These are phyloP conservation scores for Pleurotus sapidus DNA, from an alignment of 768 basidiomycete species.

Conservation along the genomic window DNA sequence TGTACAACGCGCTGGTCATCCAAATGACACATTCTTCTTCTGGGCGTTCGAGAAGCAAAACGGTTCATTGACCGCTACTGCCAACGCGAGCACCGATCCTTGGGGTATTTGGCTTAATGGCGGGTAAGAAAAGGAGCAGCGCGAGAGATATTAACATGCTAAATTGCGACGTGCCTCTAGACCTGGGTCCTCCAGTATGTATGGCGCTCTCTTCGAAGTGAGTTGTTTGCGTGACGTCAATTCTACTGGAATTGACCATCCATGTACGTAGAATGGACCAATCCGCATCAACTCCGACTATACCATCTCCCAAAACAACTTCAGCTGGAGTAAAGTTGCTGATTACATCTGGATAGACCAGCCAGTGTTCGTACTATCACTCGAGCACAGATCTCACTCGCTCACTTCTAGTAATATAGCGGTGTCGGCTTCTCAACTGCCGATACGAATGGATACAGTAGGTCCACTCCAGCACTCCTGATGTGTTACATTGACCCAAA, in stretches of 20 bases:
- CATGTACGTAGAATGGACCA: constrained; percentile 57
- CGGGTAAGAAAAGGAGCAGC: constrained; percentile 39
- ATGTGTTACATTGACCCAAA: background rate
- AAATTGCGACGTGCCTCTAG: constrained; percentile 22
- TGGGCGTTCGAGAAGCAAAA: constrained; percentile 54
- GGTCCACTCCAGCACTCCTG: constrained; percentile 12
- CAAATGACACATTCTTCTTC: constrained; percentile 67
- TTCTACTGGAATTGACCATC: background rate
- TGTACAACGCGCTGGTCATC: constrained; percentile 56
- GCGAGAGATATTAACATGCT: background rate
- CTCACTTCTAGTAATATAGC: constrained; percentile 23
- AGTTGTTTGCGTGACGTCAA: constrained; percentile 12
- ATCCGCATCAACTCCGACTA: constrained; percentile 55
- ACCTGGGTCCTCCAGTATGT: constrained; percentile 69
- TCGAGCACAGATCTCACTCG: background rate
- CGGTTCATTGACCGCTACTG: constrained; percentile 50
- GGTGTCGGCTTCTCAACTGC: constrained; percentile 66
- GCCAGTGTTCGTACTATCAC: constrained; percentile 44
- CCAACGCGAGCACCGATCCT: constrained; percentile 38
- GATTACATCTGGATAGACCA: constrained; percentile 78
- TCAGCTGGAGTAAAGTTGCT: constrained; percentile 57
- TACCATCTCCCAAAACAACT: constrained; percentile 44
- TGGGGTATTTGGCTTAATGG: constrained; percentile 79
- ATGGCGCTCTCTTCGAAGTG: constrained; percentile 64
- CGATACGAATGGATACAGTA: constrained; percentile 59